phyloP scores from a whole-genome alignment of 2,329 filamentous ascomycete species.

The Thielaviopsis musarum region DNA sequence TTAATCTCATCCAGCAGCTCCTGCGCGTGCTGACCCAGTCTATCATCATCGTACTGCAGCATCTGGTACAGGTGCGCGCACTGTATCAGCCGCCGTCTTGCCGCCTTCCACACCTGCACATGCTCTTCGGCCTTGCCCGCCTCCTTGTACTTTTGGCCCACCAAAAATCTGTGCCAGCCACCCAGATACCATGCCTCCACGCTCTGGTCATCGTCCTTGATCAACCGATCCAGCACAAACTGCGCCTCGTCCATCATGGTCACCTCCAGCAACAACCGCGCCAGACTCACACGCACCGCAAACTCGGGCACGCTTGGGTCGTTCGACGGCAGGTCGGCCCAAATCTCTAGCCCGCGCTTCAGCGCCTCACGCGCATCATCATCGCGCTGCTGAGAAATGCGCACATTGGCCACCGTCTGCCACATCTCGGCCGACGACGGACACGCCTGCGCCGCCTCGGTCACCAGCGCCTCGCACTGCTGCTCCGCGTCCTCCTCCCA shows the following conservation, averaged over 20 bases:
- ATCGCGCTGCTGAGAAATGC: conserved; percentile 68
- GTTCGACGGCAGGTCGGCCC: conserved; percentile 60
- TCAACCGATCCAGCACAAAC: conserved; percentile 66
- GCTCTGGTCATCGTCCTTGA: conserved; percentile 80
- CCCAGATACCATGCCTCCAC: conserved; percentile 96
- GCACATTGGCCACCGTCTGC: conserved; percentile 84
- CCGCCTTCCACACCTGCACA: conserved; percentile 45
- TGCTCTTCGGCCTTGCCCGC: conserved; percentile 15
- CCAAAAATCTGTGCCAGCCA: conserved; percentile 76
- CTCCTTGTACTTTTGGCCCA: conserved; percentile 36
- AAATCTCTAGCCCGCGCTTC: conserved; percentile 61
- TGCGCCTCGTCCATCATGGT: conserved; percentile 73
- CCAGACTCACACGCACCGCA: conserved; percentile 65
- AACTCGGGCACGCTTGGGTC: conserved; percentile 69
- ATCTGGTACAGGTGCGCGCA: conserved; percentile 62
- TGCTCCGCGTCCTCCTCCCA: conserved; percentile 83
- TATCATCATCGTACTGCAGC: conserved; percentile 73
- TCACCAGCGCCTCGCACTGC: conserved; percentile 74
- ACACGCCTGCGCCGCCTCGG: conserved; percentile 74
- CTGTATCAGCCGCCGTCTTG: conserved; percentile 67
- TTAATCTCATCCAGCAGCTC: conserved; percentile 52
- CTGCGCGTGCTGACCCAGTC: conserved; percentile 55
- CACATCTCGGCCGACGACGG: conserved; percentile 75
- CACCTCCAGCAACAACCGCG: conserved; percentile 77
- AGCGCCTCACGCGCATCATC: conserved; percentile 72